phyloP scores from a whole-genome alignment of 805 yeast genomes.

The Allodekkera sacchari region DNA sequence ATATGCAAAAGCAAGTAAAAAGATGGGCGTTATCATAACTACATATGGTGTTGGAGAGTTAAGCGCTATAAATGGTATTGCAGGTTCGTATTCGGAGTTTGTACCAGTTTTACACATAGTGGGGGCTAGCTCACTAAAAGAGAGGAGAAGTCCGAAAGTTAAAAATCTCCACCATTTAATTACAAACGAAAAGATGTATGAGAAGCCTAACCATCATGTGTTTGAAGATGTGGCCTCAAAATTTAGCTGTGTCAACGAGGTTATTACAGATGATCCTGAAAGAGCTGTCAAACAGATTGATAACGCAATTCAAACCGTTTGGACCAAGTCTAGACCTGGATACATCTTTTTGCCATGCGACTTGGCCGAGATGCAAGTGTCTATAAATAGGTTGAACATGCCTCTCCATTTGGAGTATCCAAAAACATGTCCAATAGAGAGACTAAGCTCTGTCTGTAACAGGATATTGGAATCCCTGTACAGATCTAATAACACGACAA shows the following conservation, averaged over 20 bases:
- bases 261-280: constrained; percentile 33
- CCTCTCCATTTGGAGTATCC: constrained; percentile 19
- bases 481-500: constrained; percentile 27
- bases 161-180: constrained; percentile 49
- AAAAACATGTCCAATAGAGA: constrained; percentile 11
- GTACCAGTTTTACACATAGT: constrained; percentile 42
- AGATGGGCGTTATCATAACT: constrained; percentile 34
- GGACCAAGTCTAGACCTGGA: constrained; percentile 67
- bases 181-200: constrained; percentile 38
- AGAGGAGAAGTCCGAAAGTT: constrained; percentile 8
- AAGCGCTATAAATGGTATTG: constrained; percentile 40
- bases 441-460: constrained; percentile 16
- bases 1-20: constrained; percentile 29
- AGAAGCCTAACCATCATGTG: constrained; percentile 55
- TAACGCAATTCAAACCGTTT: constrained; percentile 48
- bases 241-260: constrained; percentile 46
- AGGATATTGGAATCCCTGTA: constrained; percentile 31
- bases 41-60: constrained; percentile 47
- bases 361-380: constrained; percentile 45
- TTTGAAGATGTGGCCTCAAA: constrained; percentile 56
- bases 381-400: constrained; percentile 26
- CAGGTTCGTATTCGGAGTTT: constrained; percentile 41
- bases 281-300: constrained; percentile 62
- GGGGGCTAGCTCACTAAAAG: constrained; percentile 29
- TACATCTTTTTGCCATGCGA: constrained; percentile 75